These are phyloP conservation scores for Tricholoma terreum DNA, from an alignment of 768 basidiomycete genomes.

Conservation along the genomic window DNA sequence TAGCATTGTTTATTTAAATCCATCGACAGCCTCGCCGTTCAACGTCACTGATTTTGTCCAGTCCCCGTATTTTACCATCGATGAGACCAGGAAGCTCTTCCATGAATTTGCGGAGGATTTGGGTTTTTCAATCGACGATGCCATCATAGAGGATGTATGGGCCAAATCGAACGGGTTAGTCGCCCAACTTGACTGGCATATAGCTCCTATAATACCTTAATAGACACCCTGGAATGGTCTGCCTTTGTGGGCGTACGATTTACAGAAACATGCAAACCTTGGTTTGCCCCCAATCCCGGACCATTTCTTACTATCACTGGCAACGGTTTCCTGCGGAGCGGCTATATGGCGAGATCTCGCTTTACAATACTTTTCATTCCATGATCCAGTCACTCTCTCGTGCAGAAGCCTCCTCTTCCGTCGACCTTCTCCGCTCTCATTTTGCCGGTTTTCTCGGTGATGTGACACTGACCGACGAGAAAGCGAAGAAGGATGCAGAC, in stretches of 20 bases:
- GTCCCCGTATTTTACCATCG: background rate
- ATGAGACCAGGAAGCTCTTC: background rate
- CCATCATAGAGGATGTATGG: background rate
- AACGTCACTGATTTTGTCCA: background rate
- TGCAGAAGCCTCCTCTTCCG: background rate
- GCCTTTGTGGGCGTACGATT: background rate
- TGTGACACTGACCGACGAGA: background rate
- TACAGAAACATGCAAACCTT: background rate
- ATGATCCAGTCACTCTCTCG: background rate
- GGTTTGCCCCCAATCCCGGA: background rate
- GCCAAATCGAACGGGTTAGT: background rate
- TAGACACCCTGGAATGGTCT: too few species aligned
- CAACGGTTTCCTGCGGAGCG: background rate
- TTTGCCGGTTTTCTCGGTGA: background rate
- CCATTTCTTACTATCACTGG: background rate
- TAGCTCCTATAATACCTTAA: background rate
- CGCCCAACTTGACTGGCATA: background rate
- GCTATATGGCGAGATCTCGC: slow-evolving; percentile 1
- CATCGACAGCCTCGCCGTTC: background rate
- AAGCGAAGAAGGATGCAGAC: background rate
- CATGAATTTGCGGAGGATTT: background rate
- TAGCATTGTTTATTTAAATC: background rate
- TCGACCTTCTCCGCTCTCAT: background rate
- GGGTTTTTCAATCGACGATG: background rate
- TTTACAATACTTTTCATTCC: background rate